Evolutionary conservation across 83 land plant genomes (phyloP).

Genomic region (Larix sibirica): DNA sequence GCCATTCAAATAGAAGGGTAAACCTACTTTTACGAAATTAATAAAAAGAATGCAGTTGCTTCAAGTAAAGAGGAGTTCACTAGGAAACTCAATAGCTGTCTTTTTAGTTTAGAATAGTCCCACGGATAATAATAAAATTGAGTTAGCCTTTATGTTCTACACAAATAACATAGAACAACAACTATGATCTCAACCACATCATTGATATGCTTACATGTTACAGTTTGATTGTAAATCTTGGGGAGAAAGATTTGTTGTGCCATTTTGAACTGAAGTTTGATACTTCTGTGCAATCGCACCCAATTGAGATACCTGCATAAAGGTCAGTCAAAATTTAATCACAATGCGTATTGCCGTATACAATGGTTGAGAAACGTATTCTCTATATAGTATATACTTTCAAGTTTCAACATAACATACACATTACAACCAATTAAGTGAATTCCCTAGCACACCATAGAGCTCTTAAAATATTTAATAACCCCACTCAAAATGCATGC

Average conservation of each 20-base stretch:
- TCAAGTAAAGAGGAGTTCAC: no score
- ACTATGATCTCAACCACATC: neutral
- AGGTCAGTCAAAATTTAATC: neutral
- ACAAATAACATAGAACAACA: neutral
- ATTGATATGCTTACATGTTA: conserved; percentile 59
- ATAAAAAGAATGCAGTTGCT: no score
- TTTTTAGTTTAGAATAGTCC: no score
- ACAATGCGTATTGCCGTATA: no score
- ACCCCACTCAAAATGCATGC: neutral
- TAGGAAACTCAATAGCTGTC: no score
- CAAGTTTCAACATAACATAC: neutral
- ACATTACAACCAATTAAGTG: neutral
- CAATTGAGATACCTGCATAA: conserved; percentile 86
- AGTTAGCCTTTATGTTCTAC: no score
- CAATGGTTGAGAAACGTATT: no score
- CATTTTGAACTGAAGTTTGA: conserved; percentile 84
- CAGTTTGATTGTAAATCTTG: conserved; percentile 91
- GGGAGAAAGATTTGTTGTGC: conserved; percentile 54
- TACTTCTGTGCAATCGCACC: conserved; percentile 94
- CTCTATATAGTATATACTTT: no score
- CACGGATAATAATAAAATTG: no score
- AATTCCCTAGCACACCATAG: neutral
- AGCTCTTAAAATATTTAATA: neutral
- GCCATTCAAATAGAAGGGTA: no score
- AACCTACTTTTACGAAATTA: no score